Percentiles rank a stretch among this genome's conserved stretches.
Evolutionary conservation across 1,139 yeast species (phyloP).

Genomic region (Blastobotrys petasosporus): DNA sequence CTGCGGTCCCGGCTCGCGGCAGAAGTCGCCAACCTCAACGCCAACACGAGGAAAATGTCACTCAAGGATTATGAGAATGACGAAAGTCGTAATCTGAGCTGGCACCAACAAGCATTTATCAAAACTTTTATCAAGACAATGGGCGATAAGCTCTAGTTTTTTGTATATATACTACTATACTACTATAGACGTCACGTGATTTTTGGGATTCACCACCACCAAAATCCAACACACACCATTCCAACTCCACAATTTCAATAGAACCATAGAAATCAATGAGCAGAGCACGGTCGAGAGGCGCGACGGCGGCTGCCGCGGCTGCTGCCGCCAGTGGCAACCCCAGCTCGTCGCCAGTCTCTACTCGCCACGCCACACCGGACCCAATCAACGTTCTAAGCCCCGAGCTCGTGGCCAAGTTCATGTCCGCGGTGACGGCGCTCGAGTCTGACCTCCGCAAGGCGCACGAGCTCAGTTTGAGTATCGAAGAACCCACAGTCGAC

Average conservation of each 20-base stretch:
- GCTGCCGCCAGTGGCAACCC: no score
- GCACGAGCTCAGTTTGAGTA: no score
- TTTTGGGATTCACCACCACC: background rate
- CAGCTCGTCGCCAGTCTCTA: no score
- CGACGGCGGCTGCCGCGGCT: background rate
- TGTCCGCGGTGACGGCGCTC: no score
- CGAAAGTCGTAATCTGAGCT: conserved; percentile 51
- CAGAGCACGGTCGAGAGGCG: background rate
- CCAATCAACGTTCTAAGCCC: no score
- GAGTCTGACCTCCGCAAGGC: no score
- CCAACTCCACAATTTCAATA: no score
- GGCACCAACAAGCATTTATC: conserved; percentile 51
- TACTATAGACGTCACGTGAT: no score
- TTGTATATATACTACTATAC: background rate
- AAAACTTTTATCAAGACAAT: conserved; percentile 37
- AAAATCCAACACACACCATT: no score
- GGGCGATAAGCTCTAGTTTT: conserved; percentile 56
- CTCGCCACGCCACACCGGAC: no score
- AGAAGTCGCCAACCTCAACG: conserved; percentile 60
- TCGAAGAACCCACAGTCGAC: no score
- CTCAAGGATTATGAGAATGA: conserved; percentile 55
- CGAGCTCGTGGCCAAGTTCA: no score
- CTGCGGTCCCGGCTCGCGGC: conserved; percentile 52
- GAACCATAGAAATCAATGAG: background rate
- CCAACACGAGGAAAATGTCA: conserved; percentile 46